These are phyloP conservation scores for Laguncularia racemosa DNA, from an alignment of 345 rosid genomes.

Conservation along the genomic window DNA sequence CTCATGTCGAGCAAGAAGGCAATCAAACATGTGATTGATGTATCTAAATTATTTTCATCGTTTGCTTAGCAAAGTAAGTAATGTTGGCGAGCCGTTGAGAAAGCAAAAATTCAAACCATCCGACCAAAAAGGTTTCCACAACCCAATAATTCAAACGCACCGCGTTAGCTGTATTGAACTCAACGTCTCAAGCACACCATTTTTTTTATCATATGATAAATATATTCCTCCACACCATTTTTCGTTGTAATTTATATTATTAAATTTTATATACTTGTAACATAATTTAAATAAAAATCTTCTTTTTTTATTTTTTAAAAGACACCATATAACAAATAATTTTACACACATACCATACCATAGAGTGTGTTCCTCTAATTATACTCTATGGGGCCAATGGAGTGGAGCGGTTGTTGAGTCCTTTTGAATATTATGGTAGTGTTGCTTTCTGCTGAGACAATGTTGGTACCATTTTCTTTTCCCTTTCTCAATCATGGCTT, in stretches of 20 bases:
- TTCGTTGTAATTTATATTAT: no score
- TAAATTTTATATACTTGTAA: no score
- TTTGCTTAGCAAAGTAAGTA: background rate
- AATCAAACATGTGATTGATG: no score
- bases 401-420: constrained; percentile 31
- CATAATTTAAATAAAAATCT: no score
- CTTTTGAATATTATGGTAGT: constrained; percentile 6
- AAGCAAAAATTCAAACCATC: constrained; percentile 6
- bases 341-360: no score
- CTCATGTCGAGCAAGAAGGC: no score
- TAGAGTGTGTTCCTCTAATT: no score
- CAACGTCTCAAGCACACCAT: background rate
- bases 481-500: constrained; percentile 3
- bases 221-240: no score
- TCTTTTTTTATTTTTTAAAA: no score
- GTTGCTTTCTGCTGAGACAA: background rate
- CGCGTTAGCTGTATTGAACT: constrained; percentile 24
- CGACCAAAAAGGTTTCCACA: constrained; percentile 16
- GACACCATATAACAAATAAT: no score
- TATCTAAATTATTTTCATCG: background rate
- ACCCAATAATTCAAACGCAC: constrained; percentile 2
- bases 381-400: background rate
- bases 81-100: constrained; percentile 6
- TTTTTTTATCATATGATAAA: no score
- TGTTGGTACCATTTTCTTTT: constrained; percentile 1